Evolutionary conservation across 2,329 filamentous ascomycete genomes (phyloP).

Genomic region (Penicillium sp.): DNA sequence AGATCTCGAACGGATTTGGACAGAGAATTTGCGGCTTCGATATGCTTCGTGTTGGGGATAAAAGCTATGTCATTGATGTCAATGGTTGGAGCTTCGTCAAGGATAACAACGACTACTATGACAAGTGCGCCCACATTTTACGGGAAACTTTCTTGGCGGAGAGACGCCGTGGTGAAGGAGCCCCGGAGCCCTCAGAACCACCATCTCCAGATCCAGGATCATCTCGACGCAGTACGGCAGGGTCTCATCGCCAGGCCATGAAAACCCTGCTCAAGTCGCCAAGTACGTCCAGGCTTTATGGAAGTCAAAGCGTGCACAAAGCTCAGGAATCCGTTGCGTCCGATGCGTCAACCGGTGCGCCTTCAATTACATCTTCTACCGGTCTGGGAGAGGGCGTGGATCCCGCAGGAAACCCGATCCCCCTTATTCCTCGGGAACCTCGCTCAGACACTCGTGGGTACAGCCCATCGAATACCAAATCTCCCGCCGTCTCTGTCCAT

Average conservation of each 20-base stretch:
- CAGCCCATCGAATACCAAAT: conserved; percentile 28
- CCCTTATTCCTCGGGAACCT: conserved; percentile 25
- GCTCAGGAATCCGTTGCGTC: conserved; percentile 47
- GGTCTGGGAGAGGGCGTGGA: conserved; percentile 36
- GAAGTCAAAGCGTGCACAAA: conserved; percentile 47
- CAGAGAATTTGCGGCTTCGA: conserved; percentile 97
- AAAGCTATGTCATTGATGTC: conserved; percentile 97
- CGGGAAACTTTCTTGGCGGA: conserved; percentile 86
- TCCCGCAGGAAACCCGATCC: conserved; percentile 17
- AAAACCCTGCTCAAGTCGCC: conserved; percentile 66
- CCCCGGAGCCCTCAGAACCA: conserved; percentile 36
- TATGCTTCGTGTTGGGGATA: conserved; percentile 79
- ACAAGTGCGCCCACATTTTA: conserved; percentile 82
- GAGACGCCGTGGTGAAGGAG: conserved; percentile 50
- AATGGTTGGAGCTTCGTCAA: conserved; percentile 99
- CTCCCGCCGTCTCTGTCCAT: conserved; percentile 29
- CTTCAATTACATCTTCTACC: conserved; percentile 37
- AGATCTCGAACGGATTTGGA: conserved; percentile 88
- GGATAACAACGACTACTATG: conserved; percentile 98
- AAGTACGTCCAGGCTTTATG: conserved; percentile 62
- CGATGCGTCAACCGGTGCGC: conserved; percentile 38
- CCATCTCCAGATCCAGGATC: conserved; percentile 35
- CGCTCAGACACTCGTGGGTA: conserved; percentile 22
- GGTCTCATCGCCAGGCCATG: conserved; percentile 52
- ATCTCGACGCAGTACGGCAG: conserved; percentile 40